Percentiles rank a stretch among this genome's conserved stretches.
Conservation (phyloP, 257 asterid genomes). For the Nyctanthes arbortristis region DNA sequence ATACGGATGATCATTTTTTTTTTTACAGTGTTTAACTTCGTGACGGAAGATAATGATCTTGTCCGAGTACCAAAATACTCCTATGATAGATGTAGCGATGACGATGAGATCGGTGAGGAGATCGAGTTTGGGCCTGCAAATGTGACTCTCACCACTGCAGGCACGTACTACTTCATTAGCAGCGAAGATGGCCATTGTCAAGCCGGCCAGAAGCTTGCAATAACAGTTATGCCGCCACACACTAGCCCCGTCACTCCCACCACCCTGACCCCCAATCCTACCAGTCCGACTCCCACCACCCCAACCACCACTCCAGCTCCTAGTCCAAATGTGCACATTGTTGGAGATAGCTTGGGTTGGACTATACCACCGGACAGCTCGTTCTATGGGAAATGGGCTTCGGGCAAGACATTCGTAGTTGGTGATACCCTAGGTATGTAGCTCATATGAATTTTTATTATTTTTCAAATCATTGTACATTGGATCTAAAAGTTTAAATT, state of each 20-base stretch:
- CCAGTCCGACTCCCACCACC: conserved; percentile 15
- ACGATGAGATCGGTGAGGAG: conserved; percentile 26
- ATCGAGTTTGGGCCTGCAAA: conserved; percentile 41
- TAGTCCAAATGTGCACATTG: conserved; percentile 34
- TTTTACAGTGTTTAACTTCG: conserved; percentile 43
- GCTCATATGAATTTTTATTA: too few relatives aligned
- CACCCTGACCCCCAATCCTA: conserved; percentile 21
- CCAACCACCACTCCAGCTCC: conserved; percentile 18
- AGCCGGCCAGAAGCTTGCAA: conserved; percentile 42
- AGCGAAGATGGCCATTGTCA: conserved; percentile 43
- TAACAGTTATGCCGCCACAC: conserved; percentile 35
- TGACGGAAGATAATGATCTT: conserved; percentile 38
- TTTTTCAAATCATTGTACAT: too few relatives aligned
- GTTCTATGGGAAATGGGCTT: conserved; percentile 35
- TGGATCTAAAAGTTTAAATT: too few relatives aligned
- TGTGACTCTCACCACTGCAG: conserved; percentile 38
- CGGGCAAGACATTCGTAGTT: conserved; percentile 33
- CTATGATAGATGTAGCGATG: conserved; percentile 39
- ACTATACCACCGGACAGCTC: conserved; percentile 25
- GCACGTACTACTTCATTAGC: conserved; percentile 49
- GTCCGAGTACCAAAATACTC: conserved; percentile 41
- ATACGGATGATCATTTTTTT: neutral
- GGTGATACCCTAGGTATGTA: conserved; percentile 40
- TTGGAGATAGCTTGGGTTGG: conserved; percentile 46
- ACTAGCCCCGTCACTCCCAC: conserved; percentile 28